A percentile compares a stretch with the other conserved stretches of the same genome.
These are phyloP conservation scores for Phtheirospermum japonicum DNA, from an alignment of 257 asterid genomes.

Conservation along the genomic window DNA sequence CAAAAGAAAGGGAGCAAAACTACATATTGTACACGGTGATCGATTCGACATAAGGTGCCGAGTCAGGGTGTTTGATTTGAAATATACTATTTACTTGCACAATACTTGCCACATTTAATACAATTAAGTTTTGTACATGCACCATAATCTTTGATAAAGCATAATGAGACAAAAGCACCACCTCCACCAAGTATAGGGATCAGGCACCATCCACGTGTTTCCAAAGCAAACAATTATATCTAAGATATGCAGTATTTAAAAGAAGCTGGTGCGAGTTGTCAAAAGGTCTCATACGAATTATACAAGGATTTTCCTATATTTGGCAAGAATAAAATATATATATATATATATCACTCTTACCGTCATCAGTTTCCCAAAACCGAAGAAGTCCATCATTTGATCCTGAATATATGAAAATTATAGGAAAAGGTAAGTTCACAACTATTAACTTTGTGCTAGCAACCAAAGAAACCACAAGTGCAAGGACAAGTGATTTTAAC, in stretches of 20 bases:
- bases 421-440: conserved; percentile 7
- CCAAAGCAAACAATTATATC: conserved; percentile 1
- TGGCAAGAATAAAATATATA: not conserved
- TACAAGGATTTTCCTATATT: too few species aligned
- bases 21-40: not conserved
- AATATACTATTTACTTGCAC: not conserved
- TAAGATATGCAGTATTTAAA: conserved; percentile 1
- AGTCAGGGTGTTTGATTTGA: not conserved
- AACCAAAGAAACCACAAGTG: conserved; percentile 8
- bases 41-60: not conserved
- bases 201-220: not conserved
- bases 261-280: not conserved
- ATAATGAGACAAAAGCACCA: not conserved
- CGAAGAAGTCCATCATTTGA: conserved; percentile 90
- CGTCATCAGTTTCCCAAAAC: conserved; percentile 94
- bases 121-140: too few species aligned
- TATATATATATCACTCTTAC: conserved; percentile 46
- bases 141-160: too few species aligned
- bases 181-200: too few species aligned
- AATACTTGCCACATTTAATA: not conserved
- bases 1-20: not conserved
- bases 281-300: conserved; percentile 4
- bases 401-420: conserved; percentile 47
- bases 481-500: conserved; percentile 36
- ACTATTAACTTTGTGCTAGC: not conserved